phyloP scores from a whole-genome alignment of 2,329 filamentous ascomycete species.

The Fusarium pseudograminearum region DNA sequence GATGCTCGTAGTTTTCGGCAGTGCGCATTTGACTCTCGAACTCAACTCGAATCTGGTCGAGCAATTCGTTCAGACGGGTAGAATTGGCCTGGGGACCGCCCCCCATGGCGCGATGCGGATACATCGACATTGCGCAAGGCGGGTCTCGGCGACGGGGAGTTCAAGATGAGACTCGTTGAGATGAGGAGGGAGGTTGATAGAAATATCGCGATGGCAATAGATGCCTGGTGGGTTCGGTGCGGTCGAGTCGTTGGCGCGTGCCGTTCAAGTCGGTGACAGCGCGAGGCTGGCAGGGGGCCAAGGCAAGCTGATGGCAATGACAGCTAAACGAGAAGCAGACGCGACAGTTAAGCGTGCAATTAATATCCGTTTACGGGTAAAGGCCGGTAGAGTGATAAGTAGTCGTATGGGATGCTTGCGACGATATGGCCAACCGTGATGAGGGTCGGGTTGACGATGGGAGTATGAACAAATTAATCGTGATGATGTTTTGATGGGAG shows the following conservation, averaged over 20 bases:
- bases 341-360: constrained; percentile 31
- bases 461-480: constrained; percentile 33
- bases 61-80: constrained; percentile 85
- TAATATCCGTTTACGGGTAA: constrained; percentile 16
- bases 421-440: constrained; percentile 3
- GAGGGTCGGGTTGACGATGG: constrained; percentile 30
- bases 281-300: constrained; percentile 38
- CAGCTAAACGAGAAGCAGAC: constrained; percentile 41
- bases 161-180: constrained; percentile 29
- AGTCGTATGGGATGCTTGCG: constrained; percentile 20
- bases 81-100: constrained; percentile 69
- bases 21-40: constrained; percentile 88
- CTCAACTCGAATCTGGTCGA: constrained; percentile 90
- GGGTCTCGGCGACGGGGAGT: constrained; percentile 34
- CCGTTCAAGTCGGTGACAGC: constrained; percentile 20
- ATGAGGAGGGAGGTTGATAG: constrained; percentile 7
- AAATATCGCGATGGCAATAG: constrained; percentile 13
- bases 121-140: constrained; percentile 75
- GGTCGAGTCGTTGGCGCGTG: constrained; percentile 37
- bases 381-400: constrained; percentile 4
- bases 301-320: constrained; percentile 25
- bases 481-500: constrained; percentile 48
- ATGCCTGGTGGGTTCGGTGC: constrained; percentile 23
- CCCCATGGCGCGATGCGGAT: constrained; percentile 88
- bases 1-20: constrained; percentile 89